Evolutionary conservation across 768 basidiomycete genomes (phyloP), one percentile per base, ranked within the genome.

Genomic region (Kwoniella pini): DNA sequence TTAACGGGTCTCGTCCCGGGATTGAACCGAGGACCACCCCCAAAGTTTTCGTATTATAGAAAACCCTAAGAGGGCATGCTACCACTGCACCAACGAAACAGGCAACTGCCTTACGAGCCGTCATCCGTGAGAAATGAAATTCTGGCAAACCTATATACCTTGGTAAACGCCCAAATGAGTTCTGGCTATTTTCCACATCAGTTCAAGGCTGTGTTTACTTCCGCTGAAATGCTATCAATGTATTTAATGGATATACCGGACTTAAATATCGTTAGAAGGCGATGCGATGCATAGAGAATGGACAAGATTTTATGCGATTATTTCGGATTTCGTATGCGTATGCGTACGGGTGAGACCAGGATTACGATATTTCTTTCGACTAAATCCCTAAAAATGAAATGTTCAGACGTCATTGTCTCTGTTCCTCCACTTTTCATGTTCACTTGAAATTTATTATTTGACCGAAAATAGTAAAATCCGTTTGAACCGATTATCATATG

Each of bases 21-120:
- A 59, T 59, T 59, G 57, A 59, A 59, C 57, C 57, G 57, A 59
- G 57, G 57, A 59, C 57, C 57, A 59, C 57, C 57, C 57, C 57
- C 57, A 59, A 59, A 59, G 57, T 39, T 59, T 51, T 59, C 43
- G 38, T 12, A 12, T 24, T 15, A 43, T 58, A 7, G 49, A 59
- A 51, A 59, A 59, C 57, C 57, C 57, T 59, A 59, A 59, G 57
- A 59, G 57, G 57, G 57, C 57, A 59, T 59, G 57, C 57, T 59
- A 59, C 57, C 57, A 59, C 57, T 59, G 57, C 57, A 59, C 57
- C 57, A 59, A 59, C 57, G 57, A 59, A 59, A 59, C 57, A 51
- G 50, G 55, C 55, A 26, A 57, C 30, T 57, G 55, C 55, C 55
- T 57, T 36, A 48, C 55, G 55, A 57, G 36, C 44, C 55, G 44